phyloP scores from a whole-genome alignment of 371 early-diverging fungal genomes.

The Mucor saturninus region DNA sequence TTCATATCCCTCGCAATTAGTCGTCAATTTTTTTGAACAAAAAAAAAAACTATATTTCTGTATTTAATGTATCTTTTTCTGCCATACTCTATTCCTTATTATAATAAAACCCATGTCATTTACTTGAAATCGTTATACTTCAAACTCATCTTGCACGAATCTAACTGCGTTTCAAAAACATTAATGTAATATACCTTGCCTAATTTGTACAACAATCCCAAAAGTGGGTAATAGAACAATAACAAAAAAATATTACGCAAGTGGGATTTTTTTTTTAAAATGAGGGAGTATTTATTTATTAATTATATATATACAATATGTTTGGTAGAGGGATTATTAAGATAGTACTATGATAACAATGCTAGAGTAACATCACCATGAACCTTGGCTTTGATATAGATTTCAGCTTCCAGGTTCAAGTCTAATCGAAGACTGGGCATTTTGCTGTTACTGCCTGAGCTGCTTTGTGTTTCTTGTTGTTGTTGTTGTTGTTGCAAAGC shows the following conservation, averaged over 20 bases:
- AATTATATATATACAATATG: slow-evolving; percentile 1
- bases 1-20: slow-evolving; percentile 36
- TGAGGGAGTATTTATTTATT: slow-evolving; percentile 4
- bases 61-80: neutral
- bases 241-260: neutral
- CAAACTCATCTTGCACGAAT: no score
- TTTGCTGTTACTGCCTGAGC: slow-evolving; percentile 11
- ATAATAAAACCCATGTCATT: no score
- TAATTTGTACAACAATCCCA: neutral
- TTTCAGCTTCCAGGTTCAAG: slow-evolving; percentile 31
- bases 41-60: neutral
- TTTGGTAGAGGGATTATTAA: neutral
- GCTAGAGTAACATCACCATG: slow-evolving; percentile 34
- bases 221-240: neutral
- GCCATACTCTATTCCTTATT: no score
- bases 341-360: slow-evolving; percentile 15
- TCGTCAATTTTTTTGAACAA: neutral
- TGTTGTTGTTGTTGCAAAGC: slow-evolving; percentile 8
- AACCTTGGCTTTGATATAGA: slow-evolving; percentile 29
- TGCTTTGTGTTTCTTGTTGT: slow-evolving; percentile 1
- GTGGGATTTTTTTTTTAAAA: neutral
- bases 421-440: slow-evolving; percentile 28
- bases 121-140: no score
- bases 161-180: no score
- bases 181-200: no score